phyloP scores from a whole-genome alignment of 441 rosid genomes.

The Bocquillonia castaneifolia region DNA sequence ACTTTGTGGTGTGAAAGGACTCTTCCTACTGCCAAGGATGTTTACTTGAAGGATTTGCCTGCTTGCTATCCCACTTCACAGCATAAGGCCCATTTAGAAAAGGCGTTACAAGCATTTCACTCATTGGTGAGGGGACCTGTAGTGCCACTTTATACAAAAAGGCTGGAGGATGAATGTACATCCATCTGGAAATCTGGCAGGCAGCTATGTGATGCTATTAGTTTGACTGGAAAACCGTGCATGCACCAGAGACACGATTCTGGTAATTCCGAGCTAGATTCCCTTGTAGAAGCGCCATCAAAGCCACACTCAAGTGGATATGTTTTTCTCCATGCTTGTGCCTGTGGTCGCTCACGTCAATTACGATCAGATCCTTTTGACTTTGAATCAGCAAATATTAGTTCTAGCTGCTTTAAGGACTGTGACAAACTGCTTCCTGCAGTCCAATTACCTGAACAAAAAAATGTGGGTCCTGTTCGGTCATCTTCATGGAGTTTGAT shows the following conservation, averaged over 20 bases:
- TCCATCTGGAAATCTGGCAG: constrained; percentile 77
- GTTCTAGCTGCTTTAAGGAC: constrained; percentile 51
- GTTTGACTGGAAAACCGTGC: constrained; percentile 86
- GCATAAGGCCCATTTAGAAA: constrained; percentile 59
- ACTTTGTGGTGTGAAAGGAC: constrained; percentile 71
- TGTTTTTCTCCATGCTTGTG: constrained; percentile 80
- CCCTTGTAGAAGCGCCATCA: constrained; percentile 25
- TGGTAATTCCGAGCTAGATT: constrained; percentile 25
- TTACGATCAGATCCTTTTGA: constrained; percentile 66
- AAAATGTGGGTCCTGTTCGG: constrained; percentile 40
- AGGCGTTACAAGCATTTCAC: constrained; percentile 54
- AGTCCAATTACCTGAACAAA: constrained; percentile 46
- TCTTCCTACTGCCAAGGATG: constrained; percentile 68
- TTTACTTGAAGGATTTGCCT: constrained; percentile 67
- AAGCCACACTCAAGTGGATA: constrained; percentile 71
- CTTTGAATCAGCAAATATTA: constrained; percentile 61
- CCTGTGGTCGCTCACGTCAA: constrained; percentile 73
- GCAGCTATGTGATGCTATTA: constrained; percentile 81
- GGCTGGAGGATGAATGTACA: constrained; percentile 67
- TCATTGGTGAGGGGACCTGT: constrained; percentile 83
- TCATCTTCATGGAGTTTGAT: constrained; percentile 74
- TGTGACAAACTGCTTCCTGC: constrained; percentile 66
- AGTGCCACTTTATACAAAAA: constrained; percentile 49
- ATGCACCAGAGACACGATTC: constrained; percentile 59
- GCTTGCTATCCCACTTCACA: constrained; percentile 63